Evolutionary conservation across 2,329 filamentous ascomycete species (phyloP).

Genomic region (Scytalidium sp.): DNA sequence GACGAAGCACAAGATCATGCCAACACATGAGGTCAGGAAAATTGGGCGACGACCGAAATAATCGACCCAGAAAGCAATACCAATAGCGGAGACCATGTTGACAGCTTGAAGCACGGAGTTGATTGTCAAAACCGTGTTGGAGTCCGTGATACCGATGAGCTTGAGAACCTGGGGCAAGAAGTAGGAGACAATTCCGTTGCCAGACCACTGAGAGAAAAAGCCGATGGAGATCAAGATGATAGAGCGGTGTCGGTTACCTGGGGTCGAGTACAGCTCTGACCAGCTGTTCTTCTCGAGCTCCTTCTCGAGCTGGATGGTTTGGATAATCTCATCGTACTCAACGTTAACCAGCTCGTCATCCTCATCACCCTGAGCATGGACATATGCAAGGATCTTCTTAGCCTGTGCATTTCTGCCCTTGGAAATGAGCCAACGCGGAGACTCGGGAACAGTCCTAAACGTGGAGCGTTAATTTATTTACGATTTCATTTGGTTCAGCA

Average conservation of each 20-base stretch:
- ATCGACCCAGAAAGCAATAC: slow-evolving; percentile 26
- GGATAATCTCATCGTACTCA: slow-evolving; percentile 36
- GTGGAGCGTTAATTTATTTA: no score
- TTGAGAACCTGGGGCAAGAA: slow-evolving; percentile 33
- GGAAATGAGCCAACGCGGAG: slow-evolving; percentile 15
- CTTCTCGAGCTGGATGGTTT: slow-evolving; percentile 36
- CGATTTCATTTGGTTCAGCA: no score
- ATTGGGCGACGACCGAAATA: slow-evolving; percentile 25
- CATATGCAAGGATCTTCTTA: slow-evolving; percentile 29
- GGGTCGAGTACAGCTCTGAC: slow-evolving; percentile 36
- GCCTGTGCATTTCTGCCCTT: slow-evolving; percentile 16
- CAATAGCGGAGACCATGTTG: slow-evolving; percentile 20
- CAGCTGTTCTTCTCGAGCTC: slow-evolving; percentile 39
- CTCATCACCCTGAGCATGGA: slow-evolving; percentile 32
- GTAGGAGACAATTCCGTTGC: slow-evolving; percentile 47
- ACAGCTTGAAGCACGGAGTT: slow-evolving; percentile 25
- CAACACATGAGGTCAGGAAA: slow-evolving; percentile 13
- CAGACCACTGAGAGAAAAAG: slow-evolving; percentile 56
- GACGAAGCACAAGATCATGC: slow-evolving; percentile 3
- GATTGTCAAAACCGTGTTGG: slow-evolving; percentile 24
- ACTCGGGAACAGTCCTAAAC: slow-evolving; percentile 26
- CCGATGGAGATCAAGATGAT: slow-evolving; percentile 51
- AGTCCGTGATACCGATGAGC: slow-evolving; percentile 30
- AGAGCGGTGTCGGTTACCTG: slow-evolving; percentile 51
- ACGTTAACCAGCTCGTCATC: slow-evolving; percentile 30